A percentile compares a stretch with the other conserved stretches of the same genome.
Evolutionary conservation across 2,329 filamentous ascomycete species (phyloP).

Genomic region (Chaetomiaceae sp.): DNA sequence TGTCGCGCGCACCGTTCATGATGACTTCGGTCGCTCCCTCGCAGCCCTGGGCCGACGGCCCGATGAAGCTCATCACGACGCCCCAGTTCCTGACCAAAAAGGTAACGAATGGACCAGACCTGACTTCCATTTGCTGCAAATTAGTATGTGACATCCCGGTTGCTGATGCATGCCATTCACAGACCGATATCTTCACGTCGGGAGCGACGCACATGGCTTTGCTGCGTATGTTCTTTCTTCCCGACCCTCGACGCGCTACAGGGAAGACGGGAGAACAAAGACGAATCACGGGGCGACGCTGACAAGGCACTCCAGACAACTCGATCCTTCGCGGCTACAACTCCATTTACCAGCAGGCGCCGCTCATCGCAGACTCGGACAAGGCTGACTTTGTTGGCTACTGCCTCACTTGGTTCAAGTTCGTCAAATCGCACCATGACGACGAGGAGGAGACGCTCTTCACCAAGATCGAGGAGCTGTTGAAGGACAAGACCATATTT

Average conservation of each 20-base stretch:
- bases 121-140: too few relatives aligned
- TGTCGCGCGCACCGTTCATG: constrained; percentile 36
- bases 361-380: constrained; percentile 46
- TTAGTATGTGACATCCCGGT: not conserved
- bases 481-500: constrained; percentile 48
- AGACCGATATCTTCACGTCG: constrained; percentile 55
- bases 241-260: too few relatives aligned
- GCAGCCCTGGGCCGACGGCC: constrained; percentile 49
- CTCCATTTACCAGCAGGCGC: constrained; percentile 56
- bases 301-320: constrained; percentile 42
- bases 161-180: not conserved
- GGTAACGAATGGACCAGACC: too few relatives aligned
- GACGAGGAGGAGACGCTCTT: constrained; percentile 56
- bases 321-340: constrained; percentile 60
- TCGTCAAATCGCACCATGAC: constrained; percentile 56
- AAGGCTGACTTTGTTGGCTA: constrained; percentile 55
- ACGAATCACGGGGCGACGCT: not conserved
- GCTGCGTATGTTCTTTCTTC: constrained; percentile 30
- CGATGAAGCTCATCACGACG: constrained; percentile 50
- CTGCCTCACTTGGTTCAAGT: constrained; percentile 52
- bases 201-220: constrained; percentile 58
- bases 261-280: too few relatives aligned
- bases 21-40: constrained; percentile 34
- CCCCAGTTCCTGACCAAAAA: constrained; percentile 49
- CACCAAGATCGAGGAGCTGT: constrained; percentile 47